phyloP scores from a whole-genome alignment of 768 basidiomycete genomes.

The Termitomyces sp. region DNA sequence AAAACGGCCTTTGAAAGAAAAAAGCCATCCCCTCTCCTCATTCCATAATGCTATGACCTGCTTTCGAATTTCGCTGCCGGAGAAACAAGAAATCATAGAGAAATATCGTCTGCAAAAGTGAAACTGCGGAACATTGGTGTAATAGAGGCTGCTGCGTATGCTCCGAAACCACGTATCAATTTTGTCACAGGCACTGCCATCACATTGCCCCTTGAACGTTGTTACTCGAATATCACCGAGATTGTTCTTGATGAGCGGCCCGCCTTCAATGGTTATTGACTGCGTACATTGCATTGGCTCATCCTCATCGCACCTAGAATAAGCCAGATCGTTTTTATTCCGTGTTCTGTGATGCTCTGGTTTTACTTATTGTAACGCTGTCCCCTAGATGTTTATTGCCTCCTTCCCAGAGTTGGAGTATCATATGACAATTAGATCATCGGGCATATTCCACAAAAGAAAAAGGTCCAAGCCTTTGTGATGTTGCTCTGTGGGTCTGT shows the following conservation, averaged over 20 bases:
- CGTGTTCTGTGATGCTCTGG: not conserved
- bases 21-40: too few species aligned
- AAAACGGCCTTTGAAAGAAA: too few species aligned
- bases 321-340: not conserved
- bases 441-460: not conserved
- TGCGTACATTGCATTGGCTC: too few species aligned
- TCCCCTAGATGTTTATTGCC: not conserved
- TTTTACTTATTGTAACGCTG: not conserved
- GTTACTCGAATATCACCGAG: conserved; percentile 87
- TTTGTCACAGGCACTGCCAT: conserved; percentile 71
- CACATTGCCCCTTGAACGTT: conserved; percentile 86
- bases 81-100: too few species aligned
- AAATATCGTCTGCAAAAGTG: too few species aligned
- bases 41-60: too few species aligned
- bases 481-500: not conserved
- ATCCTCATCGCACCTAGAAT: not conserved
- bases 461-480: not conserved
- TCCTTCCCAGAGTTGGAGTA: not conserved
- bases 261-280: conserved; percentile 73
- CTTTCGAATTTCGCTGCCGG: too few species aligned
- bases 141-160: too few species aligned
- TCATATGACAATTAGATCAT: not conserved
- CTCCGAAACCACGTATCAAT: too few species aligned
- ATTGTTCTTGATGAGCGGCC: conserved; percentile 99
- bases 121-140: too few species aligned